Evolutionary conservation across 805 yeast genomes (phyloP), one percentile per base, ranked within the genome.

Genomic region (Barnettozyma pratensis): DNA sequence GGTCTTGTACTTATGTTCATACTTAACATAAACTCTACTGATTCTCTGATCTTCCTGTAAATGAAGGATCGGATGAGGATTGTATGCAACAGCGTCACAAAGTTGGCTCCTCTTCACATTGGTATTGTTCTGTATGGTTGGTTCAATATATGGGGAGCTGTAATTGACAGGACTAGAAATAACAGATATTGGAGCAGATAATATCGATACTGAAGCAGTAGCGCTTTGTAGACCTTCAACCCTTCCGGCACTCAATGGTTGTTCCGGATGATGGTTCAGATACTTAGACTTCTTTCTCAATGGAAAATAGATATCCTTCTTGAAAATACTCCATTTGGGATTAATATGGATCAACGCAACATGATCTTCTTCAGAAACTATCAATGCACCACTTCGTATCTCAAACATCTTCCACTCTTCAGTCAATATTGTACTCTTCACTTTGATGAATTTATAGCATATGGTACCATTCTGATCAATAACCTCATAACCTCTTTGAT

Each of bases 141-240:
- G 48, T n/a, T 55, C 60, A 40, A 55, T 41, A 39, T 54, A 56
- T 12, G 59, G 59, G 9, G 51, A 38, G 30, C 37, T 44, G 34
- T 40, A 32, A 7, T 39, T 39, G 9, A 8, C 25, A 27, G 35
- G 35, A 5, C 35, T 35, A 6, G 39, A 7, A n/a, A 34, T n/a
- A 5, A 39, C 19, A 25, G 31, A 11, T 4, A 44, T 8, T 11
- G 32, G 38, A 25, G 14, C 37, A 31, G 34, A 31, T 27, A 42
- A 42, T 5, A 38, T 4, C 4, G 19, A 19, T 3, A 34, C 8
- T 10, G 50, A 47, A 3, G 14, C 12, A 12, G 36, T n/a, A 10
- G 34, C 19, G 4, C 25, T 32, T 47, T 50, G 36, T n/a, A 44
- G 6, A 40, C 10, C 12, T 19, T 42, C 39, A 4, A 12, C 14